Evolutionary conservation across 2,329 filamentous ascomycete species (phyloP), one percentile per base, ranked within the genome.

Genomic region (Calcarisporium arbuscula): DNA sequence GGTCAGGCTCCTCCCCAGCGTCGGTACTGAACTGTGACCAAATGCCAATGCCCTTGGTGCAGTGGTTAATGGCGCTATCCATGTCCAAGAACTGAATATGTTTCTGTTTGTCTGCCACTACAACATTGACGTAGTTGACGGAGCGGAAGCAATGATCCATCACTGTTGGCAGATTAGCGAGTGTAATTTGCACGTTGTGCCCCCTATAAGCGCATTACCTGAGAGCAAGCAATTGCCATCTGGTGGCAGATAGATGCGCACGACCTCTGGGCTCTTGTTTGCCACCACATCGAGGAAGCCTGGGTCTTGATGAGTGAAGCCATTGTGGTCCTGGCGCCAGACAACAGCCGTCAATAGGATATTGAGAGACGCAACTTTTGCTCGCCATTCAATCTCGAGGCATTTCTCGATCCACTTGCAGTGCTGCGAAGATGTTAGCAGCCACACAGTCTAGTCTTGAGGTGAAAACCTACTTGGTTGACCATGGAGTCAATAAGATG

Each of bases 371-470:
- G 82, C 72, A 9, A 88, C 65, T 56, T 80, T 80, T 47, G 68
- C 74, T 33, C 84, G 77, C 84, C 84, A 89, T 49, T 83, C 77
- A 15, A 88, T 79, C 51, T 88, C 83, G n/a, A 79, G 65, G 45
- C 78, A 84, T 62, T 88, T 89, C 57, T 89, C 83, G 32, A 88
- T 72, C 83, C 83, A 88, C 58, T 89, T 89, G 66, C 82, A 86
- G 61, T 89, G 83, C 63, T 72, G 32, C n/a, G n/a, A 14, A 19
- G 6, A 6, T 26, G 6, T 11, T 11, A 17, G 11, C 14, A 3
- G 19, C 6, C 21, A 18, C 17, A 7, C 23, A 20, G 23, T 7
- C 17, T 10, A 9, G 19, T 12, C 12, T 19, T 20, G 7, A n/a
- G 26, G 14, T 26, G 18, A 8, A 19, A 16, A 19, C 59, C 34